Conservation (phyloP, 495 filamentous ascomycete genomes). For the Daldinia caldariorum region DNA sequence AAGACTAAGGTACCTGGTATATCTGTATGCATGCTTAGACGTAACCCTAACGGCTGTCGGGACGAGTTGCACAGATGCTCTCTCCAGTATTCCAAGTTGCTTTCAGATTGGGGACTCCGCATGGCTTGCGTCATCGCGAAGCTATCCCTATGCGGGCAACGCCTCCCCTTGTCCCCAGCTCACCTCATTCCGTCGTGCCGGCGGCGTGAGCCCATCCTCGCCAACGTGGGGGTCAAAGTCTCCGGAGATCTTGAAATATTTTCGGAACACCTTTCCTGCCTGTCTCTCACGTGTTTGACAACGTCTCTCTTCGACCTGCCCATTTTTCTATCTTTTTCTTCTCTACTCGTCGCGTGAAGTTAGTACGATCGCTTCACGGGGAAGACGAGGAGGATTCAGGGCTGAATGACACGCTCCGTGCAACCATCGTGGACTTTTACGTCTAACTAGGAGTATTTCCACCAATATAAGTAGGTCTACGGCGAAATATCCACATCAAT, state of each 20-base stretch:
- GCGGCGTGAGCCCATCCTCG: conserved; percentile 29
- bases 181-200: conserved; percentile 36
- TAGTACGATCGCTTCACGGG: background rate
- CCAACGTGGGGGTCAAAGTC: conserved; percentile 38
- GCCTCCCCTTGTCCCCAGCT: conserved; percentile 6
- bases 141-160: conserved; percentile 28
- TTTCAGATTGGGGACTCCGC: conserved; percentile 18
- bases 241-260: conserved; percentile 21
- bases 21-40: background rate
- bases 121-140: conserved; percentile 37
- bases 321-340: background rate
- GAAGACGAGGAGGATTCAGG: conserved; percentile 16
- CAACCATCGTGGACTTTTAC: background rate
- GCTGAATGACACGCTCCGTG: conserved; percentile 10
- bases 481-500: background rate
- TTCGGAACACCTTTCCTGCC: conserved; percentile 31
- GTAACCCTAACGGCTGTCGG: conserved; percentile 31
- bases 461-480: background rate
- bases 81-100: conserved; percentile 15
- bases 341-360: background rate
- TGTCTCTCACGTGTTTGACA: conserved; percentile 23
- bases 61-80: conserved; percentile 15
- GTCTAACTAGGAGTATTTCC: background rate
- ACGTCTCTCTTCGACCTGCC: conserved; percentile 3
- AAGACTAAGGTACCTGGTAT: too few species aligned